Base-by-base conservation (phyloP, 176 grass and related monocot species). In the Carex myosuroides region DNA sequence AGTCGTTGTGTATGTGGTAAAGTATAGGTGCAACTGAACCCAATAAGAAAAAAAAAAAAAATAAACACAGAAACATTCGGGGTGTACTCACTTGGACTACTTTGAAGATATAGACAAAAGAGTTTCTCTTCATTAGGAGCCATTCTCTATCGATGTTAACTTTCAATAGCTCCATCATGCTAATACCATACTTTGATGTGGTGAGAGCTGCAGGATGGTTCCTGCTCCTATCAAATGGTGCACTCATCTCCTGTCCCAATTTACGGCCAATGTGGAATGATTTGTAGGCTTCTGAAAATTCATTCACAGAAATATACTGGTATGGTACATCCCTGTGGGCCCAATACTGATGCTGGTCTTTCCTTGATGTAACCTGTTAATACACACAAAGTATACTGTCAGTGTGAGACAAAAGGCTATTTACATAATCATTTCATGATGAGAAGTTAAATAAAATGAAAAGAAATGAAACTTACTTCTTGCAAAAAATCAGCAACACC, bases 91-190 rank as follows among this genome's bases (percentile, higher is more conserved):
- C 95, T 86, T 94, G 92, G 56, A 94, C 86, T 80, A 93, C 42
- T 91, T 98, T 98, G 68, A 98, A 98, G 75, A 98, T 98, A 81
- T 98, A 98, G 39, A 98, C 91, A 66, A 98, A 98, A 0, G 95
- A 98, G 65, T 98, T 98, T 48, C 95, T 94, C 89, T 93, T 94
- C 95, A 98, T 98, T 32, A 98, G 69, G n/a, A 98, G 72, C 92
- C 92, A 94, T 85, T 98, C 95, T 87, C 95, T 98, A 24, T 90
- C 90, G 18, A 93, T 79, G 84, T 82, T 89, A 84, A 90, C 89
- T 87, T 84, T 94, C 29, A 93, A 77, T 76, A 98, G 75, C 79
- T 90, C 95, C 88, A 62, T 91, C 79, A 79, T 94, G 86, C 87
- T 93, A 41, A 94, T 87, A 58, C 95, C 95, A 48, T 90, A 98